Base-by-base conservation (phyloP, 2,329 filamentous ascomycete species). In the Microascus cirrosus region DNA sequence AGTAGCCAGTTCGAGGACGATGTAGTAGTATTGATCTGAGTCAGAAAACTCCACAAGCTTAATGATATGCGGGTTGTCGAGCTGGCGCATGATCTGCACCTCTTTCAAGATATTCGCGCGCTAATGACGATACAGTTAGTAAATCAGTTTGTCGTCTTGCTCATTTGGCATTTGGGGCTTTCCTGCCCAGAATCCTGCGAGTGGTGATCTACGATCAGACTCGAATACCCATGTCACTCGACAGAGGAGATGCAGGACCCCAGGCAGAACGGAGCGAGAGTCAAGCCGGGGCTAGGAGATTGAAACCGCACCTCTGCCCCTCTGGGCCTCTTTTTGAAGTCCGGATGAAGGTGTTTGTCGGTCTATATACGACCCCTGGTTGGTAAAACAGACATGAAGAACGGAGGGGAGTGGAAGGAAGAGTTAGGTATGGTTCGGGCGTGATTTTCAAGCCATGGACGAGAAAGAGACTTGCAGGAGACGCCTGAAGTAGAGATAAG, bases 91-190 rank as follows among this genome's bases (percentile, higher is more conserved):
- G 65, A 99, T 99, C 67, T 96, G 90, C 15, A 99, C 94, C 73
- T 99, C 94, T 74, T 99, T 99, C 61, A 99, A 77, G 63, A 99
- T 97, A 68, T 97, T 99, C 62, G 93, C 90, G 74, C 94, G 83
- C 94, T 99, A 71, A n/a, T 39, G 20, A 24, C 7, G 20, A 52
- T 8, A 52, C n/a, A 18, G 42, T 34, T 20, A 25, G n/a, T 22
- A 13, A 51, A 4, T 32, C 28, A 8, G 28, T 8, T 32, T 8
- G 28, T 32, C 32, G 55, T 18, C 34, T 36, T 54, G 13, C 15
- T 12, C 24, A 24, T n/a, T 24, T 24, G n/a, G 22, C 15, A 22
- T 55, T 28, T n/a, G 18, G 11, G 12, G 2, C 28, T 13, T 18
- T 48, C 25, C 25, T 48, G 2, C 8, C n/a, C 7, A 8, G 3